phyloP scores from a whole-genome alignment of 768 basidiomycete species.

The Lentinula raphanica region DNA sequence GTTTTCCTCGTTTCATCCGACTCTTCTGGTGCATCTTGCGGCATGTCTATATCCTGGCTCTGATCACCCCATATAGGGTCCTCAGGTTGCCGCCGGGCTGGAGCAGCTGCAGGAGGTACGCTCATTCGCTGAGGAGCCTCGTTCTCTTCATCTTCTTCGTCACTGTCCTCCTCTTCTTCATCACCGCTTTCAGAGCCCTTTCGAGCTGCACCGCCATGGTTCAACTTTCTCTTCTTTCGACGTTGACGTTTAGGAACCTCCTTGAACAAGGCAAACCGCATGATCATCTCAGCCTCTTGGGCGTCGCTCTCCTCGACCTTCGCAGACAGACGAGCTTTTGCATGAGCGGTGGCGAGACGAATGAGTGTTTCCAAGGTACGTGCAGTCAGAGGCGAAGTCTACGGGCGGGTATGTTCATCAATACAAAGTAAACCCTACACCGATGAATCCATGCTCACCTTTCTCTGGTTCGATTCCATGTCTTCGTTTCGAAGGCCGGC shows the following conservation, averaged over 20 bases:
- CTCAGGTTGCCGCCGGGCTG: constrained; percentile 30
- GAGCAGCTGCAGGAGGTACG: constrained; percentile 33
- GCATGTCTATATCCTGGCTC: constrained; percentile 63
- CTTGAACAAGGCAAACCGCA: constrained; percentile 96
- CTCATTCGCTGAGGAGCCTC: constrained; percentile 45
- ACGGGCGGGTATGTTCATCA: constrained; percentile 4
- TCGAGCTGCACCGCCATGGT: constrained; percentile 53
- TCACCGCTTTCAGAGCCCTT: constrained; percentile 48
- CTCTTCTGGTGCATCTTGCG: constrained; percentile 31
- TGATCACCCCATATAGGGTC: constrained; percentile 67
- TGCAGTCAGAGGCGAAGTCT: constrained; percentile 97
- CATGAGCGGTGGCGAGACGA: constrained; percentile 96
- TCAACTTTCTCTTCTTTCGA: constrained; percentile 84
- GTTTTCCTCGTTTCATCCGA: constrained; percentile 1
- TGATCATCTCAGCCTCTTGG: constrained; percentile 85
- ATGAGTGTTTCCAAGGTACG: constrained; percentile 98
- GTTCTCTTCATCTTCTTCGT: constrained; percentile 45
- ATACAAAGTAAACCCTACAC: neutral
- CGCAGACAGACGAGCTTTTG: constrained; percentile 85
- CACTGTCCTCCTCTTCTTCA: constrained; percentile 49
- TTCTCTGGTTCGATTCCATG: constrained; percentile 83
- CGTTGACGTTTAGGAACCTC: constrained; percentile 84
- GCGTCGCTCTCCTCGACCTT: constrained; percentile 87
- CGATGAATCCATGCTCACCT: constrained; percentile 37
- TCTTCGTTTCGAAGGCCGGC: constrained; percentile 89